Conservation (phyloP, 2,329 filamentous ascomycete species). For the Meredithiella fracta region DNA sequence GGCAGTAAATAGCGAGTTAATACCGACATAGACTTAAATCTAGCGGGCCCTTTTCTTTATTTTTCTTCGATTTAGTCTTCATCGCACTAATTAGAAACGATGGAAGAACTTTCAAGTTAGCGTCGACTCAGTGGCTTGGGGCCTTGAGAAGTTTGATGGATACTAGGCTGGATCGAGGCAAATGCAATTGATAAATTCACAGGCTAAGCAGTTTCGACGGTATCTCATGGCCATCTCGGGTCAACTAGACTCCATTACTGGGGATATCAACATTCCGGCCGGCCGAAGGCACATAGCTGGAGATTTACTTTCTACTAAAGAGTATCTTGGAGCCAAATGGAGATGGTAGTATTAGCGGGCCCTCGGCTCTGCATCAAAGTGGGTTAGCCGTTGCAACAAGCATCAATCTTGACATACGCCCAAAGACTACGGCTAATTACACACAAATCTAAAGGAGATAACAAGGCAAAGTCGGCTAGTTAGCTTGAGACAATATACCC, state of each 20-base stretch:
- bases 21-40: not conserved
- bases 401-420: not conserved
- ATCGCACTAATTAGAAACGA: too few species aligned
- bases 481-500: too few species aligned
- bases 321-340: not conserved
- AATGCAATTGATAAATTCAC: not conserved
- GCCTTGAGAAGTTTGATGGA: not conserved
- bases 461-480: too few species aligned
- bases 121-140: not conserved
- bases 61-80: too few species aligned
- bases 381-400: not conserved
- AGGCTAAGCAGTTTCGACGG: not conserved
- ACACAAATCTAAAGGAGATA: too few species aligned
- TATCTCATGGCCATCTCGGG: not conserved
- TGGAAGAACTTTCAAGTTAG: too few species aligned
- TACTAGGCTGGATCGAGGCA: not conserved
- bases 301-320: not conserved
- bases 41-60: too few species aligned
- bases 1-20: not conserved
- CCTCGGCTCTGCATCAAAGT: not conserved
- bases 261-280: not conserved
- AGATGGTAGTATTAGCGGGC: not conserved
- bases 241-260: not conserved
- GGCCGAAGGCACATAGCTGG: not conserved
- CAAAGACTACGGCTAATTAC: too few species aligned